Evolutionary conservation across 805 yeast species (phyloP), one percentile per base, ranked within the genome.

Genomic region (Nematodospora valgi): DNA sequence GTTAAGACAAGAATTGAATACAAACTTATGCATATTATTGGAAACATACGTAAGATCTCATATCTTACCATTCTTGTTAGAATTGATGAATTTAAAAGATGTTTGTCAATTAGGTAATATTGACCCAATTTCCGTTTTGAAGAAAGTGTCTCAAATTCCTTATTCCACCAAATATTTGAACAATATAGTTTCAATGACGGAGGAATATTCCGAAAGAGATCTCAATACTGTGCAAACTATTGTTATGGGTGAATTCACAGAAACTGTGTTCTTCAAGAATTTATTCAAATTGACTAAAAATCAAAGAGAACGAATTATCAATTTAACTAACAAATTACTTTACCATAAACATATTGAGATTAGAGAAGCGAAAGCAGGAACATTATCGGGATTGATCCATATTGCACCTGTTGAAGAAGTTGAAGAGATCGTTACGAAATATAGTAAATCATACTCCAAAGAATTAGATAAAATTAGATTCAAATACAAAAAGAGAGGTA

Each of bases 361-460:
- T 4, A 66, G 98, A 39, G 83, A 78, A 34, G 64, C 76, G 5
- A 86, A 93, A 1, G 77, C 93, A 0, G 63, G 67, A 2, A 82
- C 87, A 2, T 68, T 91, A n/a, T 77, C 95, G 0, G 86, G 91
- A 4, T 74, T 93, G 40, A 73, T 91, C 26, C 89, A 89, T 50
- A 69, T 75, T 17, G 72, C 66, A 44, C 76, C 72, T 30, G 78
- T 68, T 40, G 71, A 53, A 22, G 73, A 59, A 31, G 63, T 62
- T 39, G 76, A 59, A 44, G 64, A 44, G 29, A 53, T 62, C 23
- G 75, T 79, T 16, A 36, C 56, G 2, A 48, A 54, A 3, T 65
- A 71, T 38, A 70, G 73, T 26, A 33, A 33, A 14, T 28, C 35
- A 12, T 68, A 53, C 39, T 39, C 57, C 5, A 33, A 40, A 9